Base-by-base conservation (phyloP, 2,329 filamentous ascomycete genomes). In the Aspergillus versicolor region DNA sequence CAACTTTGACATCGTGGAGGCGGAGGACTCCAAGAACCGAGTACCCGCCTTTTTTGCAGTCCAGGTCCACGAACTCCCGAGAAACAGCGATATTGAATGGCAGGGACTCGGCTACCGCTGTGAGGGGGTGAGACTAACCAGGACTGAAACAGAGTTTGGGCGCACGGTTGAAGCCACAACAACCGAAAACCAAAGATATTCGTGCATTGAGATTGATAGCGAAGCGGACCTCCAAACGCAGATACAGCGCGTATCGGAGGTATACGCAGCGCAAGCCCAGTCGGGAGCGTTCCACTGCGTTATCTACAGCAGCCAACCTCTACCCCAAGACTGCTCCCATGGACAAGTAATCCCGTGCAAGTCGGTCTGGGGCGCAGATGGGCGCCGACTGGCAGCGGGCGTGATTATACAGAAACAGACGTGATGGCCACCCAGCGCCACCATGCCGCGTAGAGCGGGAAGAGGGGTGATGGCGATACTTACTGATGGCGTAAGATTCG, bases 41-140 rank as follows among this genome's bases (percentile, higher is more conserved):
- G 30, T 82, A 2, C 88, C 92, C 1, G 88, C 88, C 0, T 82
- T 92, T 65, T 88, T 94, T 68, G 83, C 88, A 0, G 88, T 86
- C 1, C 86, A 94, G 67, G 89, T 97, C 1, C 82, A 87, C 43
- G 84, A 87, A 62, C 80, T 99, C 12, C 94, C 94, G 1, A 84
- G 90, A 19, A 80, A 78, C 15, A 88, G 88, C 27, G 80, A 81
- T 38, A 84, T 97, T 11, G 94, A 99, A 77, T 99, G 93, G 92
- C 88, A 90, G 64, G 87, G 88, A 56, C 69, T 84, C 3, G 89
- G 90, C 0, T 72, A 89, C 6, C 73, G 75, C 12, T 72, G 73
- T 27, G 58, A 74, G 15, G 62, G 65, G 19, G 47, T 73, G 50
- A 63, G 57, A 11, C 42, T 73, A 17, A 49, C 51, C 5, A 52